Evolutionary conservation across 805 yeast species (phyloP), one percentile per base, ranked within the genome.

Genomic region (Spathaspora girioi): DNA sequence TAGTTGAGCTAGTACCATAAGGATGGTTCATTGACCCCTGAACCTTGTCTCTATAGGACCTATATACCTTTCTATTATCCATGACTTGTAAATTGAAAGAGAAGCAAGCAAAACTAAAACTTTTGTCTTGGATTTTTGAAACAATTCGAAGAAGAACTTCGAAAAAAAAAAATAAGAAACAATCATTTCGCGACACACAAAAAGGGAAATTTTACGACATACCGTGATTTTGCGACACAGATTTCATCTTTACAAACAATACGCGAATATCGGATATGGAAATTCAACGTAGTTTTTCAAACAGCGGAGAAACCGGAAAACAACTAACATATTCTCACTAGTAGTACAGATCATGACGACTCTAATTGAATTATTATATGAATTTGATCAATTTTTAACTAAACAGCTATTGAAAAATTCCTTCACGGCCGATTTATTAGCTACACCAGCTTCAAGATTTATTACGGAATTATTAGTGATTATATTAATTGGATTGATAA

Each of bases 51-150:
- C 63, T 58, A 48, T 66, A 65, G 3, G 67, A 60, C 45, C 61
- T 62, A 47, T 61, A 61, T 38, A 69, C 69, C 54, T 66, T 60
- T 54, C 73, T 65, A 57, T 68, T 70, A 55, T 70, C 74, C 75
- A 70, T 70, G 45, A 27, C 51, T n/a, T 8, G 11, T 26, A 23
- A 20, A n/a, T 10, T 42, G 27, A 3, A 42, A 17, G 12, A 14
- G 12, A 40, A 29, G 11, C 9, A 29, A 29, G 14, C 32, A 29
- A 10, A 29, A 12, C 26, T 23, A 29, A 29, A 29, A 29, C 32
- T 29, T 29, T 29, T 29, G 14, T 10, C 11, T 29, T 29, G 32
- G 14, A 29, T 10, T 29, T 23, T 23, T 23, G 26, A 23, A 23
- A 23, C 26, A 23, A 11, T 10, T 9, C 29, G 9, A 27, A 27